Evolutionary conservation across 2,329 filamentous ascomycete species (phyloP), one percentile per base, ranked within the genome.

Genomic region (Basipetospora chlamydospora): DNA sequence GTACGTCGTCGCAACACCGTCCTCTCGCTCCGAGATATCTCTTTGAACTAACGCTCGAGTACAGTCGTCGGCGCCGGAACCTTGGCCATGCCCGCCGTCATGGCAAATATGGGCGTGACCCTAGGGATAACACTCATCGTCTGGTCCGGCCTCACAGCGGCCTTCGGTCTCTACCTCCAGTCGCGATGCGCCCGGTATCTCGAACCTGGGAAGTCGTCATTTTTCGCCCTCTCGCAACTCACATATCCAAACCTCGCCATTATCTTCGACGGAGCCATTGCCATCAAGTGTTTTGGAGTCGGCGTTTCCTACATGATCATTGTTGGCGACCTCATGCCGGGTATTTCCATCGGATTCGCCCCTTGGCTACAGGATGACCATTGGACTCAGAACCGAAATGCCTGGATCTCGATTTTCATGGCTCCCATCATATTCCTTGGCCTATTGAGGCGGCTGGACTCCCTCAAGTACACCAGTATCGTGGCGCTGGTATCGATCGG

Each of bases 351-450:
- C 42, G 90, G 87, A 4, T 88, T 98, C 56, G 50, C 80, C 30
- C 70, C 75, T 2, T 96, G 88, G 50, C 60, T 96, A 43, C 69
- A 88, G 29, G 86, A 96, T 52, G n/a, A n/a, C n/a, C n/a, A n/a
- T n/a, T n/a, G n/a, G n/a, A n/a, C n/a, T n/a, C n/a, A n/a, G n/a
- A n/a, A n/a, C n/a, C 74, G 90, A 35, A 80, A 90, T 53, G 98
- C 98, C 55, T 98, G 90, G 90, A 82, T 98, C 42, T 96, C 90
- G 2, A 87, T 78, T 2, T 98, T 98, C 53, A 94, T 98, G 86
- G 70, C 95, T 43, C 71, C 93, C 43, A 83, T 98, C 46, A 96
- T 98, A 44, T 90, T 90, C 4, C 65, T 98, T 39, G 92, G 86
- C 38, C 98, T 96, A 50, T 64, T 98, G 26, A 78, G 86, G 43